Conservation (phyloP, 306 rosid species). For the Sicyos edulis region DNA sequence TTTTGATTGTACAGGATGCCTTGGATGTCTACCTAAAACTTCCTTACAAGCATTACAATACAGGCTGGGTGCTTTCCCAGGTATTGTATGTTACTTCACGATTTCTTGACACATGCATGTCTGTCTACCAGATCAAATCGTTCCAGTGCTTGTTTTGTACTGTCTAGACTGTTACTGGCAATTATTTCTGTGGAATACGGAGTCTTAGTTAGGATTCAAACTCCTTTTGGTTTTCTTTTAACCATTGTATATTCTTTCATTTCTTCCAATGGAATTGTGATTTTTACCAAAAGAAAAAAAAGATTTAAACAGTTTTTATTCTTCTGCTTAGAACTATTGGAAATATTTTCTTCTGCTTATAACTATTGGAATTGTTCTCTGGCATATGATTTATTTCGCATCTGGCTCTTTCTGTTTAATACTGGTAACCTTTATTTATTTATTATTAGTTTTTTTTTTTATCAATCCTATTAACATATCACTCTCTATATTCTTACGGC, state of each 20-base stretch:
- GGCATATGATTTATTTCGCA: neutral
- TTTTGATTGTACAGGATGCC: conserved; percentile 64
- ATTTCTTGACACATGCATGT: neutral
- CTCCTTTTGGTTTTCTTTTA: neutral
- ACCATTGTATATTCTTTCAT: neutral
- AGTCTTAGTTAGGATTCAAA: neutral
- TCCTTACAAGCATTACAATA: conserved; percentile 82
- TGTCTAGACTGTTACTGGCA: neutral
- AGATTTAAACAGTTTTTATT: conserved; percentile 1
- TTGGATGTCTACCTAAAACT: conserved; percentile 73
- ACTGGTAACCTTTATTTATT: neutral
- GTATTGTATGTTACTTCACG: conserved; percentile 29
- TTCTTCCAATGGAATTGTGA: neutral
- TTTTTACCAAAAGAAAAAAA: neutral
- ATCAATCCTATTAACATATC: neutral
- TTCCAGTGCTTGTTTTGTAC: neutral
- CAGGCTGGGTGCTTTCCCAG: conserved; percentile 99
- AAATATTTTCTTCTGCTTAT: conserved; percentile 6
- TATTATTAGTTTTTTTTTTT: too few species aligned
- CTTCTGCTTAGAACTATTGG: too few species aligned
- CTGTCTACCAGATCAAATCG: neutral
- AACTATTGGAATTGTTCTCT: conserved; percentile 4
- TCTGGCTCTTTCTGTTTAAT: neutral
- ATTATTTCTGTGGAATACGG: neutral
- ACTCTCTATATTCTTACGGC: neutral